Percentiles rank a stretch among this genome's conserved stretches.
Evolutionary conservation across 768 basidiomycete species (phyloP).

Genomic region (Lentinula edodes): DNA sequence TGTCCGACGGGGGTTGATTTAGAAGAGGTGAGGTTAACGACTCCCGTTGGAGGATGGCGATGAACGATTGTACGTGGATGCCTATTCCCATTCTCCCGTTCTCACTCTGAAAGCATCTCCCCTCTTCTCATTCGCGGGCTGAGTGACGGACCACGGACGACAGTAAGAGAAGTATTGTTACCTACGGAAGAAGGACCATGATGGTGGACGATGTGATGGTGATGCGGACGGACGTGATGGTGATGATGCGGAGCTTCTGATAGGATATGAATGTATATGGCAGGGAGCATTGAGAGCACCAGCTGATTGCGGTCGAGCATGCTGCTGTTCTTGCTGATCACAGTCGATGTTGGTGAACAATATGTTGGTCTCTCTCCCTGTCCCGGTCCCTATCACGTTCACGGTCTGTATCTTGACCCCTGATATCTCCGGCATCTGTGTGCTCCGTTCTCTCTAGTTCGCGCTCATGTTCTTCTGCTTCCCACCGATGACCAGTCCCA

Average conservation of each 20-base stretch:
- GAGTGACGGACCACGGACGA: constrained; percentile 13
- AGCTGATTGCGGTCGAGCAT: constrained; percentile 13
- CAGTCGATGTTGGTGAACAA: constrained; percentile 27
- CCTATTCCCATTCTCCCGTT: constrained; percentile 27
- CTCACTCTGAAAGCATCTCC: constrained; percentile 19
- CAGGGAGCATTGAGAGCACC: constrained; percentile 6
- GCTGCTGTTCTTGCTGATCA: constrained; percentile 30
- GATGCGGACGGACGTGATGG: constrained; percentile 34
- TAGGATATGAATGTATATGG: constrained; percentile 18
- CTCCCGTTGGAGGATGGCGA: constrained; percentile 39
- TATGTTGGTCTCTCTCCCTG: constrained; percentile 24
- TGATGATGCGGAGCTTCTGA: constrained; percentile 32
- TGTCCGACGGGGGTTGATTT: constrained; percentile 19
- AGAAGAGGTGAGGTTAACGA: constrained; percentile 42
- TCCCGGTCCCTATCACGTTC: constrained; percentile 22
- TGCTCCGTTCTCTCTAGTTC: constrained; percentile 19
- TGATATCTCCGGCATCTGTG: constrained; percentile 19
- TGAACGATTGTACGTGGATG: constrained; percentile 25
- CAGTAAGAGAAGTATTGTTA: constrained; percentile 22
- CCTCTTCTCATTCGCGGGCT: constrained; percentile 16
- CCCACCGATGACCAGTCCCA: constrained; percentile 2
- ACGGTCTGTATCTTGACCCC: constrained; percentile 13
- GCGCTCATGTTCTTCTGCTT: constrained; percentile 14
- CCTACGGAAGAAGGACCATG: constrained; percentile 25
- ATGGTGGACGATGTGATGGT: constrained; percentile 42